Base-by-base conservation (phyloP, 2,329 filamentous ascomycete genomes). In the Ceratocystis smalleyi region DNA sequence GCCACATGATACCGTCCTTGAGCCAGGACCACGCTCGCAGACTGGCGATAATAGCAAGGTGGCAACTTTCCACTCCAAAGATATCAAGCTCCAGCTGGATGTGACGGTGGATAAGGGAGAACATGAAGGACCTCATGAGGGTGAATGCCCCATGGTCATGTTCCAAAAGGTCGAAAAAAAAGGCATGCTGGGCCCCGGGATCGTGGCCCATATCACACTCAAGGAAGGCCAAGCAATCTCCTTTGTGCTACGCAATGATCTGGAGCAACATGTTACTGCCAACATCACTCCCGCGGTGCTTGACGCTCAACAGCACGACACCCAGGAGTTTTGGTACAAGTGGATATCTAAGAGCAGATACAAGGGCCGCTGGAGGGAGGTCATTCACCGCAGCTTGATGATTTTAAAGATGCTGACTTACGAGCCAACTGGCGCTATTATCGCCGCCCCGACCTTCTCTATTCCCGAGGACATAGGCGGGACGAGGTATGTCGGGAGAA, bases 401-500 rank as follows among this genome's bases (percentile, higher is more conserved):
- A 83, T 89, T 63, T 74, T 91, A 55, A 91, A 91, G 73, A 78
- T 91, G 74, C 77, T 91, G 69, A 90, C 87, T 0, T 91, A 85
- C 69, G 87, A 91, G 70, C 87, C 87, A 0, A 91, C 87, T 0
- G 87, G 88, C 1, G 88, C 87, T 7, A 90, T 91, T 61, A 79
- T 90, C 43, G 88, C 87, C 0, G 81, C 87, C 1, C 87, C 88
- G 0, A 91, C 87, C 0, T 91, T 91, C 70, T 89, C 87, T 0
- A 79, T 91, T 1, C 87, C 87, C 0, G 87, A 91, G 71, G 84
- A 86, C 61, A 81, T 89, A 47, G 87, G 86, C 19, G 87, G 87
- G 15, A 75, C 76, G 10, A 73, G 78, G 76, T 78, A 68, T 68
- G 71, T 17, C 17, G 17, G 17, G 17, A 15, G 10, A 15, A 62